Percentiles rank a stretch among this genome's conserved stretches.
phyloP scores from a whole-genome alignment of 2,329 filamentous ascomycete species.

The Calonectria leucothoes region DNA sequence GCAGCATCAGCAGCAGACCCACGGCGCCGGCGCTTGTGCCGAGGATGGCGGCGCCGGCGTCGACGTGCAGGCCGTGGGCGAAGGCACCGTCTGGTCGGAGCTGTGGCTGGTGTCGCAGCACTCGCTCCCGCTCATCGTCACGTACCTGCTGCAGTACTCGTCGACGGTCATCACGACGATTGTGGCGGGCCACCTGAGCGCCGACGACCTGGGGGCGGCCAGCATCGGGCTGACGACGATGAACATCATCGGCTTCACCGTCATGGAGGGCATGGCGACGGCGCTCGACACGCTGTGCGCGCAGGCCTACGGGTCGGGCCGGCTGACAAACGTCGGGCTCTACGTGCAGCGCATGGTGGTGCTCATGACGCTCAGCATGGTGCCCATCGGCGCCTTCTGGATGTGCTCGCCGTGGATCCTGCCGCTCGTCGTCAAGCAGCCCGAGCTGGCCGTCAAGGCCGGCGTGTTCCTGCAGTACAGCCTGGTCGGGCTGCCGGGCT shows the following conservation, averaged over 20 bases:
- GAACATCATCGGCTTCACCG: conserved; percentile 63
- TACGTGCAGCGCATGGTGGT: conserved; percentile 65
- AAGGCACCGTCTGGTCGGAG: conserved; percentile 28
- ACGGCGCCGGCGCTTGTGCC: too few relatives aligned
- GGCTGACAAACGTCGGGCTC: conserved; percentile 60
- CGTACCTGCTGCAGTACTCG: conserved; percentile 65
- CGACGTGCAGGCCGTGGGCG: background rate
- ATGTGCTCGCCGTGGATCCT: conserved; percentile 59
- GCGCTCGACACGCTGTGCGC: conserved; percentile 42
- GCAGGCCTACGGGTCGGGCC: conserved; percentile 50
- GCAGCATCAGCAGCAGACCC: background rate
- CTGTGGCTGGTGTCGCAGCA: conserved; percentile 33
- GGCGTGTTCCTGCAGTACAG: conserved; percentile 61
- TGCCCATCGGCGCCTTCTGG: conserved; percentile 64
- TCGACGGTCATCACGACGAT: conserved; percentile 63
- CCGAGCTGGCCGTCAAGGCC: conserved; percentile 60
- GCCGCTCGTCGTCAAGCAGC: conserved; percentile 58
- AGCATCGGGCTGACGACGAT: conserved; percentile 64
- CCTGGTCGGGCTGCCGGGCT: conserved; percentile 63
- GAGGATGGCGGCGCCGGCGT: background rate
- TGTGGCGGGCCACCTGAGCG: conserved; percentile 64
- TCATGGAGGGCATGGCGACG: conserved; percentile 46
- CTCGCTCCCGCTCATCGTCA: conserved; percentile 61
- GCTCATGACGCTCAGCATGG: conserved; percentile 58
- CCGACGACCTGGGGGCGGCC: conserved; percentile 63